Evolutionary conservation across 2,329 filamentous ascomycete species (phyloP), one percentile per base, ranked within the genome.

Genomic region (Orbilia ellipsospora): DNA sequence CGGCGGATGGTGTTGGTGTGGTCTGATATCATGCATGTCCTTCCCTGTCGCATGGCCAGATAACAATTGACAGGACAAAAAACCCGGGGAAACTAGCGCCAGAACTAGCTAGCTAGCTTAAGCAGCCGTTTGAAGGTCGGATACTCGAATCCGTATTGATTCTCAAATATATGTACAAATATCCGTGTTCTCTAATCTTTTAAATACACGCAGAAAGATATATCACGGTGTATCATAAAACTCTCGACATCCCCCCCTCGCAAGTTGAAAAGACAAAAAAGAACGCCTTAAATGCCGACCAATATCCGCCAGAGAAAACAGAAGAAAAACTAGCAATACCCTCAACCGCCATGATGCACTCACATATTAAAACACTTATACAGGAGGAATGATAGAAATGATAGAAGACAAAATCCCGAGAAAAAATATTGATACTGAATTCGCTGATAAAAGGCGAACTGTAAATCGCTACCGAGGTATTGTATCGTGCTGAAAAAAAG

Each of bases 251-350:
- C 23, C 4, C 23, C 16, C 62, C 40, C 44, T 61, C 48, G 40
- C 31, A 36, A 36, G 5, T 10, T 6, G 31, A 36, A 36, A 55
- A 62, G 57, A 31, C 68, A 69, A 48, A 18, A 55, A 62, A 63
- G 36, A 75, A 75, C 72, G 72, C 72, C 72, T 28, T 59, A 61
- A 50, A 75, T 75, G 72, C 72, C 44, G 36, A 64, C 67, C 64
- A 26, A 69, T 64, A 45, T 63, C 72, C 64, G 26, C 64, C 72
- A 48, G 42, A 75, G 65, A 55, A 18, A 61, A 48, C 44, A 48
- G n/a, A 59, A 57, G n/a, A 44, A 51, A 68, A 67, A 50, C 23
- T 28, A 45, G 31, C 42, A 16, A 13, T 31, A 63, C 52, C 7
- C 18, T 16, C 44, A 18, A 31, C 42, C 44, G 23, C 56, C 57